These are phyloP conservation scores for Lactarius sanguifluus DNA, from an alignment of 768 basidiomycete species.

Conservation along the genomic window DNA sequence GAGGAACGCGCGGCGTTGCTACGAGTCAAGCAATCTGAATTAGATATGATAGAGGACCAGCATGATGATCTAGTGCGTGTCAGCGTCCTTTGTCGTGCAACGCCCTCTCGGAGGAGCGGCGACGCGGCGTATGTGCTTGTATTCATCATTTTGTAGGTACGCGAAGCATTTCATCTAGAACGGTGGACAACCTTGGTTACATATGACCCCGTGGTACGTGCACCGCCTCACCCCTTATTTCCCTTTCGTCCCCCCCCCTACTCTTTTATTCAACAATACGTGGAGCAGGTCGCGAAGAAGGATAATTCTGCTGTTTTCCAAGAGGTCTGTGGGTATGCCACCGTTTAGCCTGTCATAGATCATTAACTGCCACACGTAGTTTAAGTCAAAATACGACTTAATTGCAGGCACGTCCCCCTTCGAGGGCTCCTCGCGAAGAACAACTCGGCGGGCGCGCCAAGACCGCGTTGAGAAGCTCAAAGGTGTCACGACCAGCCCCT, in stretches of 20 bases:
- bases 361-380: slow-evolving; percentile 40
- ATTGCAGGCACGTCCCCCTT: slow-evolving; percentile 46
- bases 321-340: slow-evolving; percentile 49
- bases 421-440: slow-evolving; percentile 49
- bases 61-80: slow-evolving; percentile 73
- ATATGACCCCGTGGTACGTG: slow-evolving; percentile 71
- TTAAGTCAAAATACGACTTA: slow-evolving; percentile 61
- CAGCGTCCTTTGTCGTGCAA: slow-evolving; percentile 2
- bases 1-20: slow-evolving; percentile 49
- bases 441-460: slow-evolving; percentile 58
- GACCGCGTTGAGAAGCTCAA: slow-evolving; percentile 51
- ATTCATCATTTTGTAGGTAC: slow-evolving; percentile 48
- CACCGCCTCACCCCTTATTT: not conserved
- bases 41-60: slow-evolving; percentile 57
- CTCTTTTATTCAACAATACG: not conserved
- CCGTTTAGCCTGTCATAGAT: not conserved
- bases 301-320: slow-evolving; percentile 73
- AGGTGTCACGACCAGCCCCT: slow-evolving; percentile 31
- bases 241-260: not conserved
- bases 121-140: not conserved
- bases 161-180: slow-evolving; percentile 89
- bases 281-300: slow-evolving; percentile 60
- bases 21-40: slow-evolving; percentile 55
- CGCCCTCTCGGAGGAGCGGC: slow-evolving; percentile 1
- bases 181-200: slow-evolving; percentile 71